Percentiles rank a stretch among this genome's conserved stretches.
These are phyloP conservation scores for Neotropicomus parvogracilis DNA, from an alignment of 1,284 basidiomycete species.

Conservation along the genomic window DNA sequence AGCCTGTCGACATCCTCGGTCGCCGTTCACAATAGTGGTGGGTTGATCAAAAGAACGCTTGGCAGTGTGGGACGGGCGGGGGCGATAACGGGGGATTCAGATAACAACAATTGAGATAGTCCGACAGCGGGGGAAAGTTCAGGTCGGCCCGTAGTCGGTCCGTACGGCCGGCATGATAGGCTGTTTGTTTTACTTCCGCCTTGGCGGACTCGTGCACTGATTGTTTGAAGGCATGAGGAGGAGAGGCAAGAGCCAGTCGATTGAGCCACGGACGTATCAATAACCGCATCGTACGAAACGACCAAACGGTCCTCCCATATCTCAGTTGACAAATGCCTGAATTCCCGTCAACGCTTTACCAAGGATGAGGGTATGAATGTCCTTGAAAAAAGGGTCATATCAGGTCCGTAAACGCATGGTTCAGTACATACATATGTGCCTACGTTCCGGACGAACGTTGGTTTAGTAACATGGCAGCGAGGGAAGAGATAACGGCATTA, in stretches of 20 bases:
- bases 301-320: background rate
- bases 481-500: constrained; percentile 25
- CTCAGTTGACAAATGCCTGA: constrained; percentile 70
- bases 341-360: constrained; percentile 90
- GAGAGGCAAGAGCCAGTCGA: background rate
- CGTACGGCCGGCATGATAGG: background rate
- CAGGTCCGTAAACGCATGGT: background rate
- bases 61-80: constrained; percentile 2
- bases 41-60: background rate
- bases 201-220: background rate
- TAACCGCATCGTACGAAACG: background rate
- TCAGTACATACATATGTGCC: constrained; percentile 28
- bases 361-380: constrained; percentile 83
- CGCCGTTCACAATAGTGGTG: background rate
- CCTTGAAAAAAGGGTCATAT: constrained; percentile 40
- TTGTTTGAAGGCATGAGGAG: background rate
- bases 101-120: background rate
- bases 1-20: background rate
- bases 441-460: constrained; percentile 19
- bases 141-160: background rate
- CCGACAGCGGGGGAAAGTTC: background rate
- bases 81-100: background rate
- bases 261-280: background rate
- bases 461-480: constrained; percentile 7
- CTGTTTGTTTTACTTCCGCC: too few species aligned